Percentiles rank a stretch among this genome's conserved stretches.
These are phyloP conservation scores for Ilex asprella DNA, from an alignment of 257 asterid species.

Conservation along the genomic window DNA sequence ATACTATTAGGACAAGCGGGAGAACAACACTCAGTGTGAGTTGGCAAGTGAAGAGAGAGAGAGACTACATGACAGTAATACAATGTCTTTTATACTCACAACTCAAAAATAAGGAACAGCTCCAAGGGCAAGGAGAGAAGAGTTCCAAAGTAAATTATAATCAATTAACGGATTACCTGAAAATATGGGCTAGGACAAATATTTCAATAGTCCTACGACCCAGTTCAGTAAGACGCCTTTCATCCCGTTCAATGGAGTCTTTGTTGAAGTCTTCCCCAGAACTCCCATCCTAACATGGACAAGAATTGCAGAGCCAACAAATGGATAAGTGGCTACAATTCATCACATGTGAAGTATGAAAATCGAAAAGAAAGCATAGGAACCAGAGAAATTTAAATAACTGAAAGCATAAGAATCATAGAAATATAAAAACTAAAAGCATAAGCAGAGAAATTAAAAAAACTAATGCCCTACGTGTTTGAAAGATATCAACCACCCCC, in stretches of 20 bases:
- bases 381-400: too few species aligned
- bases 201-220: conserved; percentile 95
- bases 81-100: not conserved
- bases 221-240: conserved; percentile 87
- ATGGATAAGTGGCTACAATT: conserved; percentile 1
- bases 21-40: too few species aligned
- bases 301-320: conserved; percentile 17
- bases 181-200: conserved; percentile 74
- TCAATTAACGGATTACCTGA: conserved; percentile 43
- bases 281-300: conserved; percentile 56
- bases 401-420: too few species aligned
- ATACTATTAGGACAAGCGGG: too few species aligned
- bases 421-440: too few species aligned
- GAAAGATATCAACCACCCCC: too few species aligned
- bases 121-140: not conserved
- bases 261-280: conserved; percentile 75
- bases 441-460: too few species aligned
- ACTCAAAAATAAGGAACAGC: not conserved
- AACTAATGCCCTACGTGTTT: too few species aligned
- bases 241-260: conserved; percentile 75
- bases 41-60: too few species aligned
- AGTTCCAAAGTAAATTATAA: not conserved
- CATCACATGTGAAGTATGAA: not conserved
- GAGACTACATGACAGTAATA: not conserved
- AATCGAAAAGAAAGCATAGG: not conserved